These are phyloP conservation scores for Neoascochyta sp. DNA, from an alignment of 2,329 filamentous ascomycete species.

Conservation along the genomic window DNA sequence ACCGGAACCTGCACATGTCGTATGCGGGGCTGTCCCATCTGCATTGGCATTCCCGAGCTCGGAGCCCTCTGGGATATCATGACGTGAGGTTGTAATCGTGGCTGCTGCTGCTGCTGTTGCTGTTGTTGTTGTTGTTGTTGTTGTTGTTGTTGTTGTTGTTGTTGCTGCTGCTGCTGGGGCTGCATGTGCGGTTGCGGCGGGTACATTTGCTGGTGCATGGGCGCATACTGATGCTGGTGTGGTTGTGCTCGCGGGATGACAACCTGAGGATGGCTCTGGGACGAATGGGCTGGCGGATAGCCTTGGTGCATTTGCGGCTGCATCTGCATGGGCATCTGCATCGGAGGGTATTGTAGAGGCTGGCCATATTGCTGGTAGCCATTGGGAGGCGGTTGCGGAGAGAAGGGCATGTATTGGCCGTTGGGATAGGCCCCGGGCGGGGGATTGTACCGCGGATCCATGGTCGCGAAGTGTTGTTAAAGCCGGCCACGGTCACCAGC, in stretches of 20 bases:
- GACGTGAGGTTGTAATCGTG: conserved; percentile 27
- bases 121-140: conserved; percentile 14
- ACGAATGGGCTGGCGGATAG: conserved; percentile 19
- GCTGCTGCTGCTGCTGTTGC: conserved; percentile 12
- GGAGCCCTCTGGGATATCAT: conserved; percentile 23
- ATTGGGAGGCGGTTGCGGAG: conserved; percentile 22
- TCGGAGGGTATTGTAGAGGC: conserved; percentile 17
- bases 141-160: conserved; percentile 1
- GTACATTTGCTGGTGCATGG: conserved; percentile 10
- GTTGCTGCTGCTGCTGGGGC: conserved; percentile 3
- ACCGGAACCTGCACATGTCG: conserved; percentile 28
- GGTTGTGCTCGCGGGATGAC: conserved; percentile 22
- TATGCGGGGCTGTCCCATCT: conserved; percentile 26
- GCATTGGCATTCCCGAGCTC: conserved; percentile 18
- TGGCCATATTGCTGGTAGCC: conserved; percentile 30
- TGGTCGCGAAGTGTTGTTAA: conserved; percentile 5
- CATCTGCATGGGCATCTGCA: no score
- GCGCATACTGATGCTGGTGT: conserved; percentile 24
- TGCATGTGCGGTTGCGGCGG: no score
- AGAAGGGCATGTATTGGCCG: conserved; percentile 30
- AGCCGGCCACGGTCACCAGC: conserved; percentile 11
- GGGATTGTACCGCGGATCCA: conserved; percentile 38
- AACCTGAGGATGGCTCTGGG: conserved; percentile 14
- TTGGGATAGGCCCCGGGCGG: conserved; percentile 28
- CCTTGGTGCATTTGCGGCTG: conserved; percentile 20